phyloP scores from a whole-genome alignment of 2,329 filamentous ascomycete genomes.

The Apiospora saccharicola region DNA sequence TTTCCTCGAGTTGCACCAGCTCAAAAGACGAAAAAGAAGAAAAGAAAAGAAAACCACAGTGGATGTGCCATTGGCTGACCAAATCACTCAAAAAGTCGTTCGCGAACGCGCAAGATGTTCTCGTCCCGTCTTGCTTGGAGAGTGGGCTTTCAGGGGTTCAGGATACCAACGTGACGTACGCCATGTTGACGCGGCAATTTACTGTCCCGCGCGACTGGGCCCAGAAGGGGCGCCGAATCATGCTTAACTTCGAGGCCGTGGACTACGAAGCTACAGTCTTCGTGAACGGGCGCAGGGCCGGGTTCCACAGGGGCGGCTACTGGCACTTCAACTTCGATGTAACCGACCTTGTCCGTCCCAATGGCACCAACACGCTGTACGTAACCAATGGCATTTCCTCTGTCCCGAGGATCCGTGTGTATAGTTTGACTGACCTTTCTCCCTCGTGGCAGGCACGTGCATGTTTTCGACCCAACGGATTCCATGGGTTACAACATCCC shows the following conservation, averaged over 20 bases:
- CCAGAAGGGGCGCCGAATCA: slow-evolving; percentile 45
- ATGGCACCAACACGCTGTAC: slow-evolving; percentile 62
- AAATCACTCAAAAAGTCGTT: background rate
- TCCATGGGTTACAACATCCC: slow-evolving; percentile 60
- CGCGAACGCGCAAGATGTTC: slow-evolving; percentile 43
- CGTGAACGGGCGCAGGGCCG: slow-evolving; percentile 61
- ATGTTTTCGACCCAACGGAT: slow-evolving; percentile 74
- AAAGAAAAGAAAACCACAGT: background rate
- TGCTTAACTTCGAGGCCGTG: slow-evolving; percentile 66
- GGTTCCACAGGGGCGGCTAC: slow-evolving; percentile 66
- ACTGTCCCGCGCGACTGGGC: slow-evolving; percentile 55
- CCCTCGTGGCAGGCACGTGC: slow-evolving; percentile 59
- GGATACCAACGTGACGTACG: slow-evolving; percentile 48
- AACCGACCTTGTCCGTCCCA: slow-evolving; percentile 51
- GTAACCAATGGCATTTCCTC: slow-evolving; percentile 30
- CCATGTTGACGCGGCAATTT: slow-evolving; percentile 62
- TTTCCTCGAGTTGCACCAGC: background rate
- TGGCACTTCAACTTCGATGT: slow-evolving; percentile 67
- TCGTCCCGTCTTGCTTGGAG: slow-evolving; percentile 53
- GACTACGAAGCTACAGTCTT: slow-evolving; percentile 66
- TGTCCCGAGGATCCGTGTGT: background rate
- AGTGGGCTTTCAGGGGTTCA: slow-evolving; percentile 59
- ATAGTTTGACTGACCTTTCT: background rate
- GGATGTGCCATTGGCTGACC: background rate
- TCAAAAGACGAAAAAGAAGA: background rate